phyloP scores from a whole-genome alignment of 2,329 filamentous ascomycete species.

The Cladophialophora psammophila region DNA sequence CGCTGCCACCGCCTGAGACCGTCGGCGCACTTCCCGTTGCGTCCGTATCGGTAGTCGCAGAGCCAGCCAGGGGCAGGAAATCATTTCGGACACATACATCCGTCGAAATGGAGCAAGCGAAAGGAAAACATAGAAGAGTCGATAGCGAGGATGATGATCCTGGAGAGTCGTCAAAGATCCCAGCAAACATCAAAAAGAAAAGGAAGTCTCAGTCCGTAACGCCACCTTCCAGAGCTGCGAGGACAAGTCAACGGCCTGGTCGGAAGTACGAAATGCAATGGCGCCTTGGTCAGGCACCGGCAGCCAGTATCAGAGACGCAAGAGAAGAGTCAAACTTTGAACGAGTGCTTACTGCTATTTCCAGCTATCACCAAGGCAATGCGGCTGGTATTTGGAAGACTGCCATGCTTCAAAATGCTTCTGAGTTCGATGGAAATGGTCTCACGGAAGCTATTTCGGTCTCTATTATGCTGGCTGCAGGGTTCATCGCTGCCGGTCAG shows the following conservation, averaged over 20 bases:
- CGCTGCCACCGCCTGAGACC: neutral
- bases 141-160: neutral
- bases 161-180: neutral
- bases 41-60: neutral
- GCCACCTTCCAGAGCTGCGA: slow-evolving; percentile 44
- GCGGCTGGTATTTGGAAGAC: slow-evolving; percentile 19
- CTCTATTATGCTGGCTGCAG: slow-evolving; percentile 17
- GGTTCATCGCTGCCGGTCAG: slow-evolving; percentile 18
- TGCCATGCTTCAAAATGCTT: slow-evolving; percentile 11
- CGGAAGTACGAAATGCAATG: slow-evolving; percentile 23
- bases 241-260: slow-evolving; percentile 37
- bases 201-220: slow-evolving; percentile 56
- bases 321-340: slow-evolving; percentile 20
- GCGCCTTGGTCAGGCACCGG: slow-evolving; percentile 25
- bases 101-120: neutral
- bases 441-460: slow-evolving; percentile 5
- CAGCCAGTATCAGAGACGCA: neutral
- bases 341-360: slow-evolving; percentile 11
- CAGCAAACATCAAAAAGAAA: slow-evolving; percentile 66
- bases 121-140: neutral
- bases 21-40: neutral
- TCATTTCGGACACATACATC: neutral
- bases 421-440: slow-evolving; percentile 15
- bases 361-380: slow-evolving; percentile 18
- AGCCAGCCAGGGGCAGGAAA: too few relatives aligned